Evolutionary conservation across 148 eudicot genomes (phyloP), one percentile per base, ranked within the genome.

Genomic region (Drosera capensis): DNA sequence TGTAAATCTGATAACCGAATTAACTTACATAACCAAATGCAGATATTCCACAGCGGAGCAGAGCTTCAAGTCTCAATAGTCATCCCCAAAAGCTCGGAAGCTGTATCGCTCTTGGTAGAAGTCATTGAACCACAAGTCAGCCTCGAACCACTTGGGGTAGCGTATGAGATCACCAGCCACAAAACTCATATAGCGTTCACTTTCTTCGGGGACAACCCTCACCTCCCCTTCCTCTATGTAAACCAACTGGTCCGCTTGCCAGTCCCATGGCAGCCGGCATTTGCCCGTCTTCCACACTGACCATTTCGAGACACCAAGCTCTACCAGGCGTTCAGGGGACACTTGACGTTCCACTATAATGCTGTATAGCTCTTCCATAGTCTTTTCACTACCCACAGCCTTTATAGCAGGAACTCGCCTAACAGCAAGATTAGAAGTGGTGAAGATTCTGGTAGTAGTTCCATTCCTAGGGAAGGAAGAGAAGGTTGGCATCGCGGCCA

Each of bases 91-190:
- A 3, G 95, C 99, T 57, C 88, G 65, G 48, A 85, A 90, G 26
- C 84, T 81, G 46, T 80, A 90, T 3, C 95, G 73, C 52, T 90
- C 99, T 60, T 79, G 94, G 64, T 90, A 90, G 53, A 61, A 85
- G 40, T 43, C 86, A 26, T 90, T 90, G 21, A 90, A 90, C 73
- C 68, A 90, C 13, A 90, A 78, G 46, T 90, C 95, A 55, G 99
- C 95, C 65, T 90, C 99, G 8, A 90, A 84, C 99, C 99, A 90
- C 70, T 84, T 90, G 9, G 95, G 99, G 49, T 90, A 90, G 1
- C 94, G 79, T 8, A 90, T 80, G 36, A 90, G 88, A 49, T 90
- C 99, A 21, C 99, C 99, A 3, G 99, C 99, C 29, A 67, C 62
- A 36, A 90, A 90, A 26, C 63, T 67, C 95, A 90, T 85, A 59